phyloP scores from a whole-genome alignment of 805 yeast genomes.

The Saccharomycopsis schoenii region DNA sequence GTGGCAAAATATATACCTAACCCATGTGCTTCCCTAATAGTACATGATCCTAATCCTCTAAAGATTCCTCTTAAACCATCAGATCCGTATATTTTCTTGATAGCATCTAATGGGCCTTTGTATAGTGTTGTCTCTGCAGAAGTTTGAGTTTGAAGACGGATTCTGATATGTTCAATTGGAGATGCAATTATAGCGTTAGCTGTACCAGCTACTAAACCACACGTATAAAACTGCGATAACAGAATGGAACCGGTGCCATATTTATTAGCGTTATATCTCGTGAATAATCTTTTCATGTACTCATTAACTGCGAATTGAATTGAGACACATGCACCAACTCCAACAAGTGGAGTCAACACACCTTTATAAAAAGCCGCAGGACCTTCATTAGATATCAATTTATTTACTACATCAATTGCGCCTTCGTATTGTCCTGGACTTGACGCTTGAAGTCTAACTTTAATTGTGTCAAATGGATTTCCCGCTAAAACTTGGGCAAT shows the following conservation, averaged over 20 bases:
- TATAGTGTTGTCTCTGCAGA: constrained; percentile 32
- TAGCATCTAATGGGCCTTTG: constrained; percentile 67
- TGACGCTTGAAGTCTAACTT: constrained; percentile 85
- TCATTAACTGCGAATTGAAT: constrained; percentile 95
- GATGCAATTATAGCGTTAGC: constrained; percentile 84
- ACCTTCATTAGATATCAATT: constrained; percentile 73
- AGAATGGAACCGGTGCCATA: constrained; percentile 33
- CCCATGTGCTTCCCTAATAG: constrained; percentile 78
- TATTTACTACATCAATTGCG: constrained; percentile 66
- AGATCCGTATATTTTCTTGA: constrained; percentile 42
- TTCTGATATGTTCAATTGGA: constrained; percentile 93
- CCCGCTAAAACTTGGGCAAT: constrained; percentile 92
- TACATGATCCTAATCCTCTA: constrained; percentile 77
- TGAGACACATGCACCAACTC: constrained; percentile 97
- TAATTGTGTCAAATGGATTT: constrained; percentile 93
- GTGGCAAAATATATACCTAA: constrained; percentile 83
- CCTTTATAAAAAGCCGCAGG: constrained; percentile 84
- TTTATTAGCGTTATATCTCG: constrained; percentile 30
- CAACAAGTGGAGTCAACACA: constrained; percentile 83
- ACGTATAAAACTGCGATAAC: constrained; percentile 58
- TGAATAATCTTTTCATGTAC: constrained; percentile 76
- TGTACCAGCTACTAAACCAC: constrained; percentile 89
- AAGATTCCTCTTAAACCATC: constrained; percentile 57
- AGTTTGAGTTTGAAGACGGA: constrained; percentile 85
- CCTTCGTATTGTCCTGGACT: constrained; percentile 66